These are phyloP conservation scores for Podochytrium sp. DNA, from an alignment of 192 early-diverging fungal species.

Conservation along the genomic window DNA sequence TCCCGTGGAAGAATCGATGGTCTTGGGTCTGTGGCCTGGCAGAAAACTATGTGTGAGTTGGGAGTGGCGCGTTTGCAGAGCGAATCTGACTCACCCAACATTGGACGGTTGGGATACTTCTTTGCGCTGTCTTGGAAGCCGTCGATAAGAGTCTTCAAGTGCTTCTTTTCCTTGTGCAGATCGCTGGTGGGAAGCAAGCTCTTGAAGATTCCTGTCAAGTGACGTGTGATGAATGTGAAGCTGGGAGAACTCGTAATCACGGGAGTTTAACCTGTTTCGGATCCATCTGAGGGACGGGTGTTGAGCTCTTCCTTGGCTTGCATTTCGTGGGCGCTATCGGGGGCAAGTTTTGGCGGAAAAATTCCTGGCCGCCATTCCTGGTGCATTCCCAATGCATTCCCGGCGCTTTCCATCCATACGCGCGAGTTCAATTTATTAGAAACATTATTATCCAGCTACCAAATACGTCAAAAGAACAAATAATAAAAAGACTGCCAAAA, in stretches of 20 bases:
- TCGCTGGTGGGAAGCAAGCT: conserved; percentile 37
- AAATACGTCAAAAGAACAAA: too few species aligned
- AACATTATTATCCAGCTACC: too few species aligned
- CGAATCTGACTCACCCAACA: too few species aligned
- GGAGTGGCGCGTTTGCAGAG: too few species aligned
- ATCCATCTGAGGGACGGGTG: conserved; percentile 30
- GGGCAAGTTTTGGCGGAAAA: too few species aligned
- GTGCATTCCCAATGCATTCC: too few species aligned
- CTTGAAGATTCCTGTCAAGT: conserved; percentile 41
- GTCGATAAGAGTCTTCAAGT: conserved; percentile 46
- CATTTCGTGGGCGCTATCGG: too few species aligned
- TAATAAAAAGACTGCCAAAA: too few species aligned
- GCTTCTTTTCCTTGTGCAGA: conserved; percentile 41
- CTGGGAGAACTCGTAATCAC: not conserved
- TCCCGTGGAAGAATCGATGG: not conserved
- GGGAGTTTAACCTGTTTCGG: conserved; percentile 8
- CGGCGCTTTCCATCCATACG: too few species aligned
- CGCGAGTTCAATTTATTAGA: too few species aligned
- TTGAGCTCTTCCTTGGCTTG: conserved; percentile 2
- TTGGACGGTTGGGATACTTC: conserved; percentile 16
- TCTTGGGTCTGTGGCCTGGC: conserved; percentile 26
- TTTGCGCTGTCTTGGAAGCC: conserved; percentile 45
- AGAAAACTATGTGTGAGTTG: too few species aligned
- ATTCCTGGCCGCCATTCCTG: too few species aligned
- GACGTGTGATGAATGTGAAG: not conserved